Evolutionary conservation across 208 protist genomes (phyloP).

Genomic region (Entamoeba dispar): DNA sequence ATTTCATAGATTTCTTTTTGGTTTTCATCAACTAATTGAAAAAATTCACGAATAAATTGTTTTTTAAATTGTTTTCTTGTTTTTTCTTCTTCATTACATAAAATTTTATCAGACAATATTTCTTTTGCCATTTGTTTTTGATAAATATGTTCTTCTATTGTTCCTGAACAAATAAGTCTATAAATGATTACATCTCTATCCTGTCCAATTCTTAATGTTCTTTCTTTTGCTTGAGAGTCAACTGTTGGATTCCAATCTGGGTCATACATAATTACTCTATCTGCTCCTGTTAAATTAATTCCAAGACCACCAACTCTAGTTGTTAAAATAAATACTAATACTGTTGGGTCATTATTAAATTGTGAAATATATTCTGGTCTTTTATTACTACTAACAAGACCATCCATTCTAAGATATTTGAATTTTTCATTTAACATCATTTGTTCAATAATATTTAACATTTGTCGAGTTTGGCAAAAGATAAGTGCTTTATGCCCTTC

Average conservation of each 20-base stretch:
- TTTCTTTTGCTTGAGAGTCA: constrained; percentile 51
- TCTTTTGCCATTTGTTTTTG: constrained; percentile 34
- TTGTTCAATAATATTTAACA: background rate
- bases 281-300: constrained; percentile 82
- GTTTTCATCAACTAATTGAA: background rate
- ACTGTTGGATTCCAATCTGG: constrained; percentile 58
- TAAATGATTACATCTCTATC: constrained; percentile 70
- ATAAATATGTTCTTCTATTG: constrained; percentile 93
- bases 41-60: background rate
- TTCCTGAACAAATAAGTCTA: constrained; percentile 75
- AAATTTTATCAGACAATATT: background rate
- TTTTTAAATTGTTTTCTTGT: background rate
- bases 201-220: constrained; percentile 87
- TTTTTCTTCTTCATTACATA: background rate
- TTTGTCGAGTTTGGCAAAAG: background rate
- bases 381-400: constrained; percentile 51
- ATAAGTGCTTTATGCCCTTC: background rate
- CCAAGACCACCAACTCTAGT: constrained; percentile 77
- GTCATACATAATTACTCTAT: constrained; percentile 89
- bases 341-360: constrained; percentile 64
- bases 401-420: constrained; percentile 75
- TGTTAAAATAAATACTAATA: constrained; percentile 81
- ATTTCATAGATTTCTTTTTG: too few species aligned
- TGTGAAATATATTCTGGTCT: constrained; percentile 63
- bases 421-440: constrained; percentile 21